phyloP scores from a whole-genome alignment of 768 basidiomycete genomes.

The Cyathus striatus region DNA sequence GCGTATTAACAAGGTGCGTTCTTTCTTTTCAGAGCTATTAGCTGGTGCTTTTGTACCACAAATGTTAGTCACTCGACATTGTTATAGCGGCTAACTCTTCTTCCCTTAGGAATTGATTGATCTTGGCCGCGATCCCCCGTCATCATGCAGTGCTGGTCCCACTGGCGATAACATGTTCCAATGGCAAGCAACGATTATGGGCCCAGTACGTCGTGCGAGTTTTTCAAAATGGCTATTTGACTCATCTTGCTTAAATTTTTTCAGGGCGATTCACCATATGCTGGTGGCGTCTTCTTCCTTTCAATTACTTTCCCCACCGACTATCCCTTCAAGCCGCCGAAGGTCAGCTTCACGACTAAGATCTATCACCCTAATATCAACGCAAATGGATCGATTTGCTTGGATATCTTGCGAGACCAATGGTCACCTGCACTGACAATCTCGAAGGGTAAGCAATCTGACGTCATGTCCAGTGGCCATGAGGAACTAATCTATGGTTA shows the following conservation, averaged over 20 bases:
- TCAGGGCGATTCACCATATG: slow-evolving; percentile 95
- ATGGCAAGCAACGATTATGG: slow-evolving; percentile 99
- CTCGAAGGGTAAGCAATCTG: slow-evolving; percentile 74
- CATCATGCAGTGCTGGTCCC: slow-evolving; percentile 98
- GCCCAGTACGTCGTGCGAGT: slow-evolving; percentile 66
- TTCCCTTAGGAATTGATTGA: slow-evolving; percentile 88
- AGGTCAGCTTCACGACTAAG: slow-evolving; percentile 99
- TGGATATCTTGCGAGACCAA: slow-evolving; percentile 97
- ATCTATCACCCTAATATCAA: slow-evolving; percentile 99
- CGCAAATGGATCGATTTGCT: slow-evolving; percentile 97
- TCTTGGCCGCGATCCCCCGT: slow-evolving; percentile 98
- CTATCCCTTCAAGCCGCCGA: slow-evolving; percentile 99
- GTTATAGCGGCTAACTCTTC: slow-evolving; percentile 17
- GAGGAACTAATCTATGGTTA: slow-evolving; percentile 2
- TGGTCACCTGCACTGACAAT: slow-evolving; percentile 99
- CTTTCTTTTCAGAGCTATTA: slow-evolving; percentile 5
- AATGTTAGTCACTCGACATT: not conserved
- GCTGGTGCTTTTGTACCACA: slow-evolving; percentile 9
- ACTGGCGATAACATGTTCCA: slow-evolving; percentile 98
- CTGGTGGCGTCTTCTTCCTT: slow-evolving; percentile 99
- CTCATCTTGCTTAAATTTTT: slow-evolving; percentile 17
- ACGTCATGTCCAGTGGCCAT: slow-evolving; percentile 1
- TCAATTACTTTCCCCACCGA: slow-evolving; percentile 92
- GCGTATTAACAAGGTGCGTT: slow-evolving; percentile 95
- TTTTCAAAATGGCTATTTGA: slow-evolving; percentile 10